These are phyloP conservation scores for Coriaria nepalensis DNA, from an alignment of 306 rosid species.

Conservation along the genomic window DNA sequence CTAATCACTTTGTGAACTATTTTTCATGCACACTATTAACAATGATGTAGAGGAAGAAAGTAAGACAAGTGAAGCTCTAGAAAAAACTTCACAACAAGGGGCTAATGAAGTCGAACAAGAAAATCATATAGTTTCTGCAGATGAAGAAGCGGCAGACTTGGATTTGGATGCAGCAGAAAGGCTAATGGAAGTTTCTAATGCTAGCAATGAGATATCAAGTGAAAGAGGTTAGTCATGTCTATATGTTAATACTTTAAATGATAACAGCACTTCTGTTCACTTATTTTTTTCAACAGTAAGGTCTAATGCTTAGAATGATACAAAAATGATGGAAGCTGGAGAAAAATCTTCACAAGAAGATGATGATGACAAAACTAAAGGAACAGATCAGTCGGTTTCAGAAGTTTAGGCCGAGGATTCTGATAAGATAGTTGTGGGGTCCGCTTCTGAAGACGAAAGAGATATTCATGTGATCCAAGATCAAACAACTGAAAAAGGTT, in stretches of 20 bases:
- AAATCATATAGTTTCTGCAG: constrained; percentile 18
- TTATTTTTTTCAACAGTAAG: too few relatives aligned
- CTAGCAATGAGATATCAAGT: constrained; percentile 7
- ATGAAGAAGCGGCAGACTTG: constrained; percentile 13
- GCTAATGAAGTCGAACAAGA: constrained; percentile 15
- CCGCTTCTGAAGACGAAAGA: too few relatives aligned
- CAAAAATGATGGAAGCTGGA: too few relatives aligned
- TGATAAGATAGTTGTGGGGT: too few relatives aligned
- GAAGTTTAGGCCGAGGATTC: too few relatives aligned
- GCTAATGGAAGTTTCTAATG: constrained; percentile 3
- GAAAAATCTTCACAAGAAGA: too few relatives aligned
- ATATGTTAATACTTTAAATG: not conserved
- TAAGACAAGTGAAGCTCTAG: constrained; percentile 23
- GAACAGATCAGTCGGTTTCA: too few relatives aligned
- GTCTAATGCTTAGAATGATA: too few relatives aligned
- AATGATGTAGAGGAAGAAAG: constrained; percentile 47
- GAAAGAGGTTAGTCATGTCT: constrained; percentile 12
- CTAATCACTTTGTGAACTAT: not conserved
- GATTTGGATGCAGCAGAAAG: constrained; percentile 17
- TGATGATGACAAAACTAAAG: too few relatives aligned
- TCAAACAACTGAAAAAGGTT: too few relatives aligned
- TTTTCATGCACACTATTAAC: not conserved
- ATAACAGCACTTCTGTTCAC: too few relatives aligned
- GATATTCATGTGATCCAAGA: too few relatives aligned
- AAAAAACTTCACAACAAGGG: constrained; percentile 15